These are phyloP conservation scores for Auriscalpium vulgare DNA, from an alignment of 768 basidiomycete genomes.

Conservation along the genomic window DNA sequence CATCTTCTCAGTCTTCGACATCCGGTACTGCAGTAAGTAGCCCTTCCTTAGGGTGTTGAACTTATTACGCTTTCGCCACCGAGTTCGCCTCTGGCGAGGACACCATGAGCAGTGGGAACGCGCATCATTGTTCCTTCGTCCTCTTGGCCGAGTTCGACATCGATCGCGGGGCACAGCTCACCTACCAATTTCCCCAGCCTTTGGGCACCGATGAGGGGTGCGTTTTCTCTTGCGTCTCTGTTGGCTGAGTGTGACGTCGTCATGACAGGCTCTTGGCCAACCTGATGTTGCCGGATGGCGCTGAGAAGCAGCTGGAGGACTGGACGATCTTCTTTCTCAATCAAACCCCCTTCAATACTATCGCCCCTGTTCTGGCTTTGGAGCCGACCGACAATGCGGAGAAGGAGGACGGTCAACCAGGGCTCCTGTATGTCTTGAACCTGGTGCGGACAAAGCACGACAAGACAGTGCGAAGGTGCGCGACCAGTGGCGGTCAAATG, in stretches of 20 bases:
- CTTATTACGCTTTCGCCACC: neutral
- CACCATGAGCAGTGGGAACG: slow-evolving; percentile 49
- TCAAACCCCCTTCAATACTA: slow-evolving; percentile 83
- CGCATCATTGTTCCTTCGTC: slow-evolving; percentile 84
- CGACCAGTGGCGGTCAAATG: neutral
- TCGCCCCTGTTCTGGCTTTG: slow-evolving; percentile 72
- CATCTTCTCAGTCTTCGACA: neutral
- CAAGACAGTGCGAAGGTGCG: slow-evolving; percentile 69
- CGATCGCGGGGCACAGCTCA: slow-evolving; percentile 84
- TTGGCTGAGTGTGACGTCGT: too few species aligned
- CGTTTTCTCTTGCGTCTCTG: slow-evolving; percentile 16
- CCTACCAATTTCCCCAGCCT: slow-evolving; percentile 94
- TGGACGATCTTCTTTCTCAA: slow-evolving; percentile 99
- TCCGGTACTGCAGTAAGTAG: neutral
- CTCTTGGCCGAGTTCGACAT: slow-evolving; percentile 99
- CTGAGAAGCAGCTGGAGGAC: slow-evolving; percentile 89
- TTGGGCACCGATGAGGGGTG: slow-evolving; percentile 93
- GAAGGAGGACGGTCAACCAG: slow-evolving; percentile 26
- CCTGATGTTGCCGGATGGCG: slow-evolving; percentile 97
- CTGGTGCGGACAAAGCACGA: slow-evolving; percentile 89
- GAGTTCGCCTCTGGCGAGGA: too few species aligned
- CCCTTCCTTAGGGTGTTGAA: neutral
- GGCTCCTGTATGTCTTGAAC: slow-evolving; percentile 82
- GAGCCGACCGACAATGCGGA: slow-evolving; percentile 37
- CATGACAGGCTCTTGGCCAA: slow-evolving; percentile 76